These are phyloP conservation scores for Lepidium sativum DNA, from an alignment of 345 rosid genomes.

Conservation along the genomic window DNA sequence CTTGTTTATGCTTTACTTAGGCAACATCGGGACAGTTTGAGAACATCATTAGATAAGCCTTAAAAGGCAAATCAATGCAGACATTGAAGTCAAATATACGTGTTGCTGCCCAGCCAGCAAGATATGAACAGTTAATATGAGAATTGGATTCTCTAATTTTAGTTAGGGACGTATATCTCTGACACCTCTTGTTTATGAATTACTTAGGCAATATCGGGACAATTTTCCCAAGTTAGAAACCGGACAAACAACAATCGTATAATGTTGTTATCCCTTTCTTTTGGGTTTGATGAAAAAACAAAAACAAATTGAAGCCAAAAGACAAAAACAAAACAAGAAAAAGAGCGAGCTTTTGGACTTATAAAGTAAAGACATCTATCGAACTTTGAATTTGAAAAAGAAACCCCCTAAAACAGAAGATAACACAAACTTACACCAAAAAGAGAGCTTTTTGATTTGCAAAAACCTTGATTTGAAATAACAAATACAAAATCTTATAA, in stretches of 20 bases:
- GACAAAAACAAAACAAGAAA: neutral
- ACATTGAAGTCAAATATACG: no score
- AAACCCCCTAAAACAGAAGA: neutral
- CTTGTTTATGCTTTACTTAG: no score
- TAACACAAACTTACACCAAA: no score
- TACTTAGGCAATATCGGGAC: neutral
- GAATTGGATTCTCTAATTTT: no score
- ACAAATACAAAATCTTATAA: neutral
- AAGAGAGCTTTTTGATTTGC: neutral
- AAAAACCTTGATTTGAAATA: neutral
- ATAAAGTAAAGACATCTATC: neutral
- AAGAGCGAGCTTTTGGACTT: neutral
- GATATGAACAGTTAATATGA: no score
- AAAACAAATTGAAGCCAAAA: neutral
- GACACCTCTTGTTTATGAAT: no score
- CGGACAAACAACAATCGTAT: neutral
- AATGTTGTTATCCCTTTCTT: neutral
- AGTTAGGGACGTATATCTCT: no score
- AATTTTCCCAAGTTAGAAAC: neutral
- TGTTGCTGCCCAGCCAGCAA: no score
- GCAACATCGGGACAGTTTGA: no score
- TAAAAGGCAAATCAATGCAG: no score
- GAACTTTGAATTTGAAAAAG: neutral
- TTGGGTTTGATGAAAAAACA: neutral
- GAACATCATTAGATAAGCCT: no score